These are phyloP conservation scores for Hortaea sp. DNA, from an alignment of 2,329 filamentous ascomycete species.

Conservation along the genomic window DNA sequence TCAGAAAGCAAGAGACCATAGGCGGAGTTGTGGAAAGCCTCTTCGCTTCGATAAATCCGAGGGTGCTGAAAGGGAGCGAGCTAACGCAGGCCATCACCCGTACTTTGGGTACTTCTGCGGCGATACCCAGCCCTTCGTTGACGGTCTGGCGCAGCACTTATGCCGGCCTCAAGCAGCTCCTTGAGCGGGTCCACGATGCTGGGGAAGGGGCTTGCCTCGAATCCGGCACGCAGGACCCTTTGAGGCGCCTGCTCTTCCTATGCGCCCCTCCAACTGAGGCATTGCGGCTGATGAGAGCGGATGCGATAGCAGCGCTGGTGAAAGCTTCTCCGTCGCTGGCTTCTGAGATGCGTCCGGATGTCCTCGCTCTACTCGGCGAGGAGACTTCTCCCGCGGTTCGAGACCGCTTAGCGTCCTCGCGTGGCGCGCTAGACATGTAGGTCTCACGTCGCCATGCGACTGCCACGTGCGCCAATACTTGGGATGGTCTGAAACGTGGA, in stretches of 20 bases:
- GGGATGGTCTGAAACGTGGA: too few relatives aligned
- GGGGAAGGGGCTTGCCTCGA: constrained; percentile 6
- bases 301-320: constrained; percentile 16
- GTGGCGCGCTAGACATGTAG: too few relatives aligned
- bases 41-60: constrained; percentile 22
- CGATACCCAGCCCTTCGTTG: constrained; percentile 5
- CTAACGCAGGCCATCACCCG: constrained; percentile 10
- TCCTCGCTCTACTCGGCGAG: constrained; percentile 9
- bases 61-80: constrained; percentile 7
- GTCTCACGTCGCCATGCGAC: too few relatives aligned
- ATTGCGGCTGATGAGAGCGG: constrained; percentile 18
- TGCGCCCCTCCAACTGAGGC: constrained; percentile 18
- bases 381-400: constrained; percentile 16
- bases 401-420: constrained; percentile 4
- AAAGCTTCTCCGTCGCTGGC: constrained; percentile 9
- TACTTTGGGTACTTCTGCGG: constrained; percentile 11
- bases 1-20: constrained; percentile 15
- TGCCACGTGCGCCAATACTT: too few relatives aligned
- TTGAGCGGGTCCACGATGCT: constrained; percentile 4
- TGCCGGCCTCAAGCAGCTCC: constrained; percentile 12
- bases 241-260: constrained; percentile 18
- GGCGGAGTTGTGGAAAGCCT: constrained; percentile 21
- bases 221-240: constrained; percentile 4
- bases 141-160: constrained; percentile 14
- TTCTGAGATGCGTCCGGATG: constrained; percentile 8